Conservation (phyloP, 306 rosid species). For the Pyrus pyrifolia region DNA sequence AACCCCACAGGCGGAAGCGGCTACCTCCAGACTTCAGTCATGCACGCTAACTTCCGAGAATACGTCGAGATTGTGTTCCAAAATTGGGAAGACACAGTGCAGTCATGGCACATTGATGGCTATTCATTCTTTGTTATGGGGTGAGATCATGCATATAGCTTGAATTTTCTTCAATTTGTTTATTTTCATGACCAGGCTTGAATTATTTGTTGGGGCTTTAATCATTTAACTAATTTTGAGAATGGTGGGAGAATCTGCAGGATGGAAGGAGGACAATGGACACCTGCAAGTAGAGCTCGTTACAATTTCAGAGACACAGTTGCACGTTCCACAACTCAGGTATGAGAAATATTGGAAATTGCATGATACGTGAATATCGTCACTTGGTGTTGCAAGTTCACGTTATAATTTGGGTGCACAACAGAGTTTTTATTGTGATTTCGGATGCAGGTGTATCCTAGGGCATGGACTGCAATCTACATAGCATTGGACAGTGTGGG, state of each 20-base stretch:
- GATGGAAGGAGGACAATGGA: slow-evolving; percentile 95
- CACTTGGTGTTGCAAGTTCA: background rate
- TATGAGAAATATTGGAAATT: background rate
- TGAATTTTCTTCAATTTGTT: background rate
- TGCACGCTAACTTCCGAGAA: slow-evolving; percentile 73
- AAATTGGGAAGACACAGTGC: slow-evolving; percentile 78
- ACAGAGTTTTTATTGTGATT: background rate
- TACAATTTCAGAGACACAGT: slow-evolving; percentile 89
- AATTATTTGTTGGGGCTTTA: background rate
- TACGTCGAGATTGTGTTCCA: slow-evolving; percentile 87
- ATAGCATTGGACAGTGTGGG: slow-evolving; percentile 87
- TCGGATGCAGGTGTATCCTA: slow-evolving; percentile 64
- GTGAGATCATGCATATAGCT: slow-evolving; percentile 31
- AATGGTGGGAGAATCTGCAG: slow-evolving; percentile 36
- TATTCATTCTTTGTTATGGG: slow-evolving; percentile 86
- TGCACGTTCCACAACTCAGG: slow-evolving; percentile 82
- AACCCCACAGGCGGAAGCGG: slow-evolving; percentile 53
- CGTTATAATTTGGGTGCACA: background rate
- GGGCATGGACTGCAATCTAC: slow-evolving; percentile 86
- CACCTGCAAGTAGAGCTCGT: slow-evolving; percentile 53
- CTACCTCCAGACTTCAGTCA: slow-evolving; percentile 81
- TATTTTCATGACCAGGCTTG: background rate
- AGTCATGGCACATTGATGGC: slow-evolving; percentile 94
- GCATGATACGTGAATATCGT: background rate
- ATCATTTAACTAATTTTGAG: background rate